Evolutionary conservation across 306 rosid species (phyloP), one percentile per base, ranked within the genome.

Genomic region (Alnus glutinosa): DNA sequence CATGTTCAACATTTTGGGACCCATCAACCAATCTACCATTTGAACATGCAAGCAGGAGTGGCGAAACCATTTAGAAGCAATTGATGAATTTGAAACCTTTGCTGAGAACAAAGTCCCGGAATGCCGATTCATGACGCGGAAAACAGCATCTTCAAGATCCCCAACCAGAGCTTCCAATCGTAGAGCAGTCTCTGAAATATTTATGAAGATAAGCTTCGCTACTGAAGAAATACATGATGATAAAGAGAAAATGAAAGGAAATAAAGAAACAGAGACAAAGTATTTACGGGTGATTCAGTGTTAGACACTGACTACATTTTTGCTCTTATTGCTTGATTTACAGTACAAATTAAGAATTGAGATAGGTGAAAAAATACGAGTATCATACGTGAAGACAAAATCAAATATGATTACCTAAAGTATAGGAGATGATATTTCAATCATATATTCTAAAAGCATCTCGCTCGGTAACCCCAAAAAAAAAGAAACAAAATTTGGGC

Each of bases 71-170:
- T 92, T 86, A 3, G 58, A 80, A 28, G 86, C 83, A 70, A 84
- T 58, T 36, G 85, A 75, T 74, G 90, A 84, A 81, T 36, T 81
- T 48, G 78, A 85, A 69, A 63, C 81, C 82, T 79, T 89, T 73
- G 77, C 75, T 30, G 89, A 78, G 84, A 90, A 90, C 81, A 81
- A 55, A 46, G 75, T 84, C 72, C 92, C 82, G 7, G 85, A 78
- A 48, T 70, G 90, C 83, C 80, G n/a, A 79, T 88, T 84, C 90
- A 86, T 47, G 47, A 87, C 89, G 78, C 79, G 81, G 77, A 88
- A 84, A 70, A 92, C 90, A 79, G 92, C 88, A 87, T 92, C 97
- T 88, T 92, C 97, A 84, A 92, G 89, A 84, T 92, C 94, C 62
- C 97, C 97, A 78, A 90, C 94, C 76, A 83, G 87, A 81, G 90